phyloP scores from a whole-genome alignment of 139 green algal genomes.

The Chlamydomonas asymmetrica region DNA sequence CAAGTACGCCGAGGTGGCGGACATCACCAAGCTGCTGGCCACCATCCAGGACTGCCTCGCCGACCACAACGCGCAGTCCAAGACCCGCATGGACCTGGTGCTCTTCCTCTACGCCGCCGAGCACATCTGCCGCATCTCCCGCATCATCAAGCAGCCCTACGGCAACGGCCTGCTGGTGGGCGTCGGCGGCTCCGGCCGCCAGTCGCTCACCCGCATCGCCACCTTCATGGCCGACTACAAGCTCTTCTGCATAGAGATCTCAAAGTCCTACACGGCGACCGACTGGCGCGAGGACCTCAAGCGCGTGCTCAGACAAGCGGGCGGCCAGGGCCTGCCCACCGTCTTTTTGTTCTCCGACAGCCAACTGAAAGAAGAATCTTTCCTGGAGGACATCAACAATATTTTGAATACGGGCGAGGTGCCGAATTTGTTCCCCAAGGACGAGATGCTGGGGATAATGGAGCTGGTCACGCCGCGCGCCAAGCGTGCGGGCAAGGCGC shows the following conservation, averaged over 20 bases:
- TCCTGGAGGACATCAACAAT: slow-evolving; percentile 85
- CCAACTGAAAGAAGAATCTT: slow-evolving; percentile 75
- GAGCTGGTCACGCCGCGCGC: slow-evolving; percentile 44
- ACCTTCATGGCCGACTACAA: slow-evolving; percentile 70
- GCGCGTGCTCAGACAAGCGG: slow-evolving; percentile 57
- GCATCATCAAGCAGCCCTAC: slow-evolving; percentile 76
- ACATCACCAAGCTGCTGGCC: slow-evolving; percentile 47
- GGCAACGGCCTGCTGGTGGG: slow-evolving; percentile 72
- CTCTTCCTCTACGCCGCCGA: slow-evolving; percentile 68
- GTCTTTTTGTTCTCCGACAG: slow-evolving; percentile 79
- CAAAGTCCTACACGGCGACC: slow-evolving; percentile 57
- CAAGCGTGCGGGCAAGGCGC: slow-evolving; percentile 48
- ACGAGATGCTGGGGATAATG: slow-evolving; percentile 45
- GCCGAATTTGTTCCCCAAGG: slow-evolving; percentile 71
- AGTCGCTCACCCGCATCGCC: slow-evolving; percentile 63
- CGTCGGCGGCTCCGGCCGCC: slow-evolving; percentile 50
- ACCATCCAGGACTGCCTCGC: slow-evolving; percentile 64
- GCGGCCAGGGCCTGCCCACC: slow-evolving; percentile 37
- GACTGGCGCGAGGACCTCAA: slow-evolving; percentile 81
- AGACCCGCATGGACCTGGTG: slow-evolving; percentile 61
- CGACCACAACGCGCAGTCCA: slow-evolving; percentile 70
- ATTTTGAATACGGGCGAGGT: slow-evolving; percentile 78
- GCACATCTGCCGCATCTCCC: slow-evolving; percentile 70
- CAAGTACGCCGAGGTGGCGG: slow-evolving; percentile 61
- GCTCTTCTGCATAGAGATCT: slow-evolving; percentile 68